Conservation (phyloP, 2,329 filamentous ascomycete genomes). For the Penicillium sp. region DNA sequence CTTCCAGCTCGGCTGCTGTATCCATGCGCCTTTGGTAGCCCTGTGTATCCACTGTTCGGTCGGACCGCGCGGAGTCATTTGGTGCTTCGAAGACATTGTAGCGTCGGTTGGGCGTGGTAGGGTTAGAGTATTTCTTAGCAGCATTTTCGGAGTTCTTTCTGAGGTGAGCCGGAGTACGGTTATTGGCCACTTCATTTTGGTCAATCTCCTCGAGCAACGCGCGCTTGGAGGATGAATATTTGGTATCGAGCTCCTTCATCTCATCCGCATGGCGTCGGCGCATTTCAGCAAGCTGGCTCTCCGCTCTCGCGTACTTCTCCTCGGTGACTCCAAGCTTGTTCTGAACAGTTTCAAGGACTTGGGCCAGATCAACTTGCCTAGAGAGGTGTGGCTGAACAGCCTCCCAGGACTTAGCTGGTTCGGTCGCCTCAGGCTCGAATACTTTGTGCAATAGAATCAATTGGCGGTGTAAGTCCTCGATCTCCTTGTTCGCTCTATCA, state of each 20-base stretch:
- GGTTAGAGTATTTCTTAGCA: conserved; percentile 66
- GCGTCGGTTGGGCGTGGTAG: conserved; percentile 74
- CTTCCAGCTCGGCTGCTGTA: conserved; percentile 82
- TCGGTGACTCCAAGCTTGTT: conserved; percentile 81
- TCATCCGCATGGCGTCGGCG: conserved; percentile 72
- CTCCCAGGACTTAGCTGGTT: conserved; percentile 68
- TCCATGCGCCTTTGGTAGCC: conserved; percentile 89
- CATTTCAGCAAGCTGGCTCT: conserved; percentile 76
- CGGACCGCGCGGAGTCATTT: conserved; percentile 77
- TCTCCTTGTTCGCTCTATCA: conserved; percentile 76
- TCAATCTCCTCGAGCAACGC: conserved; percentile 84
- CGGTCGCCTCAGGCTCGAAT: conserved; percentile 72
- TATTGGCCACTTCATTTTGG: conserved; percentile 71
- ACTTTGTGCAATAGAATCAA: conserved; percentile 80
- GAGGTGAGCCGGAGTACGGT: conserved; percentile 71
- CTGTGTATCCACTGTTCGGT: conserved; percentile 78
- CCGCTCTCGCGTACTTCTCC: conserved; percentile 77
- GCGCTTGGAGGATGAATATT: conserved; percentile 65
- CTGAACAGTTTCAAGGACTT: conserved; percentile 84
- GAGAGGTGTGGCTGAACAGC: conserved; percentile 67
- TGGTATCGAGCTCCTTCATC: conserved; percentile 62
- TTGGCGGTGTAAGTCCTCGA: conserved; percentile 76
- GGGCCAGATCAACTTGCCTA: conserved; percentile 70
- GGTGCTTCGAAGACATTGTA: conserved; percentile 63
- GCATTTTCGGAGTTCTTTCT: conserved; percentile 59